phyloP scores from a whole-genome alignment of 305 asterid genomes.

The Galium porrigens region DNA sequence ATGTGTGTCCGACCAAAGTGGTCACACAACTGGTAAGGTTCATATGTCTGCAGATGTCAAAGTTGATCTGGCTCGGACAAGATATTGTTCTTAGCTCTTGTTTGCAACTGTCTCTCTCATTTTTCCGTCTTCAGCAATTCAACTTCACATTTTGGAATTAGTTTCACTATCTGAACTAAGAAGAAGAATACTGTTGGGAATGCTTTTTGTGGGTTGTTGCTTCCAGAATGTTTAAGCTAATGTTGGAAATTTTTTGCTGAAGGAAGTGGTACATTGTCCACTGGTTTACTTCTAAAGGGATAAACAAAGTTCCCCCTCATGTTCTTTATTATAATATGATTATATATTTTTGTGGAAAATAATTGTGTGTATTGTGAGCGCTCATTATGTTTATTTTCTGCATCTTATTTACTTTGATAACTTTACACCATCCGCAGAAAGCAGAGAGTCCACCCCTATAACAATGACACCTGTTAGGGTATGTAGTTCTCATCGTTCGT shows the following conservation, averaged over 20 bases:
- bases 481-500: conserved; percentile 16
- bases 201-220: neutral
- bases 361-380: neutral
- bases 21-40: conserved; percentile 31
- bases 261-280: neutral
- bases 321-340: neutral
- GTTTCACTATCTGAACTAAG: neutral
- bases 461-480: conserved; percentile 40
- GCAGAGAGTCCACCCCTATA: conserved; percentile 25
- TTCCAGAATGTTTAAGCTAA: conserved; percentile 4
- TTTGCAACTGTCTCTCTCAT: neutral
- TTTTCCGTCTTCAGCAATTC: neutral
- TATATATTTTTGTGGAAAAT: conserved; percentile 1
- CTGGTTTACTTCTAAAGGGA: too few species aligned
- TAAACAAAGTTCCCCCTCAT: too few species aligned
- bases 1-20: conserved; percentile 30
- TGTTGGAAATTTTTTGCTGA: neutral
- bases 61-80: neutral
- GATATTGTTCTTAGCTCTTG: neutral
- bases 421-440: conserved; percentile 29
- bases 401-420: neutral
- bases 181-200: neutral
- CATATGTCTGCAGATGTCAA: neutral
- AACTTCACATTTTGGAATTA: neutral
- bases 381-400: neutral